These are phyloP conservation scores for Penicillium canescens DNA, from an alignment of 495 filamentous ascomycete genomes.

Conservation along the genomic window DNA sequence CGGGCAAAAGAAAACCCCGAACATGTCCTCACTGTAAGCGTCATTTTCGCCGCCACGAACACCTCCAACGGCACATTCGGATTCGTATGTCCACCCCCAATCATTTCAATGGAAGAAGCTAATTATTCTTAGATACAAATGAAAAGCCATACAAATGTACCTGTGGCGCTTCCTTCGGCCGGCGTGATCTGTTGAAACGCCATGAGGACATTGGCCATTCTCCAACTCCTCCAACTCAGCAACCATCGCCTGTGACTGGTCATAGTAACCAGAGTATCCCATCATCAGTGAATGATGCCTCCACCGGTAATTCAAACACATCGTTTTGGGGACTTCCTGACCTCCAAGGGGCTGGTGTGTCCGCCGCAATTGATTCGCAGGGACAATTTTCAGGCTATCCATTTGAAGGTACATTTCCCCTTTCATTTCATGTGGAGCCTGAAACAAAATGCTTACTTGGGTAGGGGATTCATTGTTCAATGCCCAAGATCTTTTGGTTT, in stretches of 20 bases:
- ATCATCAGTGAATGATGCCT: neutral
- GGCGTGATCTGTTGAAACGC: slow-evolving; percentile 18
- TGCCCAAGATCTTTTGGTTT: slow-evolving; percentile 8
- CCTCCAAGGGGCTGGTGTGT: neutral
- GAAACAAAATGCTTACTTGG: neutral
- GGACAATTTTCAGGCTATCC: neutral
- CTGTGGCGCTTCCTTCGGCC: slow-evolving; percentile 17
- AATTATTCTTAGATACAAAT: slow-evolving; percentile 16
- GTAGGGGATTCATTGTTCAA: neutral
- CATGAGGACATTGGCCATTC: slow-evolving; percentile 14
- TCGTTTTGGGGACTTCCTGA: neutral
- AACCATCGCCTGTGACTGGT: neutral
- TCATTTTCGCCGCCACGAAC: slow-evolving; percentile 16
- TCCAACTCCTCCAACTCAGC: slow-evolving; percentile 6
- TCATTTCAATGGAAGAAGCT: neutral
- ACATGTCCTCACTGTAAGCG: slow-evolving; percentile 19
- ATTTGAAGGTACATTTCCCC: neutral
- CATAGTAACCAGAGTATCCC: neutral
- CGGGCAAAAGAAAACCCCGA: slow-evolving; percentile 11
- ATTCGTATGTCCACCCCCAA: neutral
- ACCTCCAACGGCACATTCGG: slow-evolving; percentile 13
- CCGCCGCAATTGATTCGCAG: neutral
- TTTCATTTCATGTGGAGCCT: neutral
- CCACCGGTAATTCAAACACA: neutral
- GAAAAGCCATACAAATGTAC: slow-evolving; percentile 21